These are phyloP conservation scores for Mentha longifolia DNA, from an alignment of 257 asterid genomes.

Conservation along the genomic window DNA sequence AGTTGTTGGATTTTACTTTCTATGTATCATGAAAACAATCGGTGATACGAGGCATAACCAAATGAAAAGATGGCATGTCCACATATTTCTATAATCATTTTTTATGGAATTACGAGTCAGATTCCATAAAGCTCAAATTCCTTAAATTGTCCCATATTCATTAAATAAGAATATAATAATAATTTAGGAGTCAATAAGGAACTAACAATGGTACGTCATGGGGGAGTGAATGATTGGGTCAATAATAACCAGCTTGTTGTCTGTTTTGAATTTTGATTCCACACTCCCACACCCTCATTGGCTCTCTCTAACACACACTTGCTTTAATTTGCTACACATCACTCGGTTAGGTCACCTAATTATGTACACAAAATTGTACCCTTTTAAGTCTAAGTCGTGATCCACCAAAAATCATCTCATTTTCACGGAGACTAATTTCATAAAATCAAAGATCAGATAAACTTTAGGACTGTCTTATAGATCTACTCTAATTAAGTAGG, in stretches of 20 bases:
- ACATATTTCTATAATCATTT: too few relatives aligned
- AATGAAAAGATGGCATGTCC: too few relatives aligned
- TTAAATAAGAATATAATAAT: not conserved
- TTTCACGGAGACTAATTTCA: too few relatives aligned
- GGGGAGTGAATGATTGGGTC: slow-evolving; percentile 14
- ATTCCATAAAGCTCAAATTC: too few relatives aligned
- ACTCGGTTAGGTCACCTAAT: slow-evolving; percentile 27
- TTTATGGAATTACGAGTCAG: too few relatives aligned
- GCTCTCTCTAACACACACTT: not conserved
- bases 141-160: not conserved
- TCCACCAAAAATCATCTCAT: not conserved
- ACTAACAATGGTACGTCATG: slow-evolving; percentile 20
- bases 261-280: slow-evolving; percentile 13
- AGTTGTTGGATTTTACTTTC: too few relatives aligned
- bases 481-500: too few relatives aligned
- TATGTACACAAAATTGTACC: not conserved
- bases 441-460: too few relatives aligned
- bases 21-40: too few relatives aligned
- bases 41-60: too few relatives aligned
- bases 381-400: not conserved
- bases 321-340: not conserved
- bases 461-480: too few relatives aligned
- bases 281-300: slow-evolving; percentile 29
- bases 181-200: slow-evolving; percentile 23
- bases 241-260: slow-evolving; percentile 25